phyloP scores from a whole-genome alignment of 1,139 yeast genomes.

The Saccharomycopsis hybrid region DNA sequence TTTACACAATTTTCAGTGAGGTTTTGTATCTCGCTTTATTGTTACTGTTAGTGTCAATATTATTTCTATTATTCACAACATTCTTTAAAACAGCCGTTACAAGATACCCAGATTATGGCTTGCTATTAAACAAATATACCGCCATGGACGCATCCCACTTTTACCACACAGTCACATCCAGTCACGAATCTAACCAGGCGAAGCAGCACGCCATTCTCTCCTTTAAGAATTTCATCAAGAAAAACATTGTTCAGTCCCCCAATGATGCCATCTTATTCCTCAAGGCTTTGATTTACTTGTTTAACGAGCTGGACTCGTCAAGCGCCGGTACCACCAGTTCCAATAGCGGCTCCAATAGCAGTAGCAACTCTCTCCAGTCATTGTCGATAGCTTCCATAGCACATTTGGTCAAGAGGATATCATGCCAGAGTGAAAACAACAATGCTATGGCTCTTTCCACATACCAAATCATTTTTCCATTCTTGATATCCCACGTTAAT shows the following conservation, averaged over 20 bases:
- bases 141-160: no score
- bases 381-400: constrained; percentile 13
- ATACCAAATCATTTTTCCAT: constrained; percentile 6
- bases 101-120: no score
- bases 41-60: no score
- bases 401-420: constrained; percentile 12
- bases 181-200: no score
- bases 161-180: no score
- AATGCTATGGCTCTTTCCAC: constrained; percentile 6
- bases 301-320: constrained; percentile 50
- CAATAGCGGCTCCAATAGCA: neutral
- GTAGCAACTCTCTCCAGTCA: neutral
- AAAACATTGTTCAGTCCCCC: constrained; percentile 8
- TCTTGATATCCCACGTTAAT: constrained; percentile 7
- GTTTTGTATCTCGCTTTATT: no score
- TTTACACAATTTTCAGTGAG: no score
- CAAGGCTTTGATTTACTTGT: constrained; percentile 2
- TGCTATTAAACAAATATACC: no score
- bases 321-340: constrained; percentile 34
- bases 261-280: constrained; percentile 9
- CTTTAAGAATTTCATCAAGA: constrained; percentile 15
- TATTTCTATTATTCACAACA: no score
- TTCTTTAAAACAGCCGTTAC: no score
- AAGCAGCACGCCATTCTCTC: no score
- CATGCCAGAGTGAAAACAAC: constrained; percentile 14